Evolutionary conservation across 495 filamentous ascomycete genomes (phyloP).

Genomic region (Aspergillus funiculosus): DNA sequence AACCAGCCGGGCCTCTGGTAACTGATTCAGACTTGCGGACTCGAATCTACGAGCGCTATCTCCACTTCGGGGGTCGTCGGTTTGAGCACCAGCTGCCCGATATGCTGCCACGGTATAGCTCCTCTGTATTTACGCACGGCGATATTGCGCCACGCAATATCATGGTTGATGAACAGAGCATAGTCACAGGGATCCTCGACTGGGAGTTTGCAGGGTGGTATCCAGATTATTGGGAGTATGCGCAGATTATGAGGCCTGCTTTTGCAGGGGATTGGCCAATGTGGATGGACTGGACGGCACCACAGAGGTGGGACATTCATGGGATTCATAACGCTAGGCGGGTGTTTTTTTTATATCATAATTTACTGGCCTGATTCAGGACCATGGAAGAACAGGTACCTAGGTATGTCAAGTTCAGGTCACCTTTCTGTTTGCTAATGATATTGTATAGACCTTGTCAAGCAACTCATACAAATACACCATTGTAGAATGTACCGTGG

Average conservation of each 20-base stretch:
- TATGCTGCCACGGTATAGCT: conserved; percentile 30
- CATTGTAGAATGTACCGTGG: too few relatives aligned
- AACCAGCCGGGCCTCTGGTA: conserved; percentile 23
- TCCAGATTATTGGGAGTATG: conserved; percentile 49
- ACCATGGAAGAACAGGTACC: too few relatives aligned
- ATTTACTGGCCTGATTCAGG: too few relatives aligned
- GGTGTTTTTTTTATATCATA: conserved; percentile 41
- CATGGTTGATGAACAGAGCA: conserved; percentile 31
- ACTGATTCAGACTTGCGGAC: conserved; percentile 28
- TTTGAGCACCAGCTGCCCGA: conserved; percentile 27
- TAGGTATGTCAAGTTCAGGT: too few relatives aligned
- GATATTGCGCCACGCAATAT: conserved; percentile 33
- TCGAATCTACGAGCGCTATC: conserved; percentile 37
- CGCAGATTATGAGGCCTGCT: conserved; percentile 36
- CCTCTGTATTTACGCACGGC: conserved; percentile 26
- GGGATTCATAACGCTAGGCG: conserved; percentile 37
- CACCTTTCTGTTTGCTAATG: too few relatives aligned
- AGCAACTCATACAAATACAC: too few relatives aligned
- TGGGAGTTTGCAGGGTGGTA: conserved; percentile 47
- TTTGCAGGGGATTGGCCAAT: conserved; percentile 28
- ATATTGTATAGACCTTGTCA: too few relatives aligned
- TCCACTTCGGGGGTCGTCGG: conserved; percentile 24
- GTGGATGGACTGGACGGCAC: conserved; percentile 40
- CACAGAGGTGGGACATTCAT: conserved; percentile 34
- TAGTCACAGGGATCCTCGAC: conserved; percentile 38